phyloP scores from a whole-genome alignment of 2,329 filamentous ascomycete species.

The Colletotrichum sp. region DNA sequence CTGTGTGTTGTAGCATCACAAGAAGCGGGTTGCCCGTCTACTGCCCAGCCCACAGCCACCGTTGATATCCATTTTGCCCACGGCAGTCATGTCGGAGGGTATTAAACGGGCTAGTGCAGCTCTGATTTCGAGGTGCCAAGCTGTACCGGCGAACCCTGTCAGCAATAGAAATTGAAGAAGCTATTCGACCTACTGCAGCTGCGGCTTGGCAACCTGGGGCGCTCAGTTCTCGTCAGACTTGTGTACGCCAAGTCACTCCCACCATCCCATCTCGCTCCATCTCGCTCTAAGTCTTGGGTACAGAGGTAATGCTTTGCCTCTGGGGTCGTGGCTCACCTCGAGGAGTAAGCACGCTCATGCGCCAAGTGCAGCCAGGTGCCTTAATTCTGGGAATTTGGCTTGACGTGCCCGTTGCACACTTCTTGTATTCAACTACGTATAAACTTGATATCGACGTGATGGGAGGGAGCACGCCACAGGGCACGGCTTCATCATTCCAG shows the following conservation, averaged over 20 bases:
- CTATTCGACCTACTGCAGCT: neutral
- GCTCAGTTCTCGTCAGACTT: neutral
- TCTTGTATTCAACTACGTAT: neutral
- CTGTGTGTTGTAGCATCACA: neutral
- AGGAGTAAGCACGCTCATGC: neutral
- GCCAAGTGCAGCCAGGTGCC: neutral
- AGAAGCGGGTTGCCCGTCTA: neutral
- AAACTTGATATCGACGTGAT: neutral
- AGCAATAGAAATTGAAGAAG: neutral
- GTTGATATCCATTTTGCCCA: neutral
- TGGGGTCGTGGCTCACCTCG: neutral
- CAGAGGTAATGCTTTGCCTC: neutral
- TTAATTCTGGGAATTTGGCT: neutral
- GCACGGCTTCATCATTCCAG: neutral
- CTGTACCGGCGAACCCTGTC: neutral
- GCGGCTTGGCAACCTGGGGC: neutral
- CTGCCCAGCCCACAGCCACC: conserved; percentile 18
- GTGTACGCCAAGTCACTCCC: neutral
- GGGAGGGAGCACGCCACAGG: neutral
- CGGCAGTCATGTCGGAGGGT: neutral
- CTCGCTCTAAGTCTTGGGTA: neutral
- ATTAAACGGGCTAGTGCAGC: neutral
- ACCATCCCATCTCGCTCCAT: neutral
- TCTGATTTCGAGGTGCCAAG: neutral
- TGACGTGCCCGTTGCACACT: neutral